These are phyloP conservation scores for Arctium minus DNA, from an alignment of 129 eudicot species.

Conservation along the genomic window DNA sequence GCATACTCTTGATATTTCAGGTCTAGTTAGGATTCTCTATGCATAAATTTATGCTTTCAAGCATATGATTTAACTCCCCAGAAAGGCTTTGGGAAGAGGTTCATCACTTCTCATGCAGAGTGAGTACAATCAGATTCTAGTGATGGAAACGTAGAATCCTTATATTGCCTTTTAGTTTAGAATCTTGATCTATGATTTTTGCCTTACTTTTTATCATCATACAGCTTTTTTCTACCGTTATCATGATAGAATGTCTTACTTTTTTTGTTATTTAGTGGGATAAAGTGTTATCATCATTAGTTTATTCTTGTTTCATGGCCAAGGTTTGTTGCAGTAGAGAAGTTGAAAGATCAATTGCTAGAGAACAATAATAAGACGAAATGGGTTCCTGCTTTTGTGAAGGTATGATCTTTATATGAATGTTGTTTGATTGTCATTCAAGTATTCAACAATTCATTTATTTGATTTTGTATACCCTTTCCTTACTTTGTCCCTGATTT, in stretches of 20 bases:
- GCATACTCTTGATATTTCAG: neutral
- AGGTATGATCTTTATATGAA: slow-evolving; percentile 20
- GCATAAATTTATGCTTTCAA: neutral
- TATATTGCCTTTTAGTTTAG: too few species aligned
- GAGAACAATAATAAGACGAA: slow-evolving; percentile 64
- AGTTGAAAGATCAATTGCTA: slow-evolving; percentile 65
- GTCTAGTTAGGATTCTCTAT: neutral
- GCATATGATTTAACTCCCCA: neutral
- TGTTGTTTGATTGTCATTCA: neutral
- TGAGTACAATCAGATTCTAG: neutral
- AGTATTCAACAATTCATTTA: neutral
- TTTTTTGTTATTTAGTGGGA: neutral
- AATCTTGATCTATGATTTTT: neutral
- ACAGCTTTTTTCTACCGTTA: neutral
- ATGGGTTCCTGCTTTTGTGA: slow-evolving; percentile 76
- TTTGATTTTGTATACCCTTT: neutral
- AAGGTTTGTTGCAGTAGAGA: slow-evolving; percentile 70
- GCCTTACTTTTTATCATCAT: neutral
- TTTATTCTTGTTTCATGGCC: neutral
- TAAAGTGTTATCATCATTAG: neutral
- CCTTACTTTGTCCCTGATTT: neutral
- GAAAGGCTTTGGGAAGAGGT: neutral
- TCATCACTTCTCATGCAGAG: neutral
- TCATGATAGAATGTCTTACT: neutral
- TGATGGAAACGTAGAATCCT: neutral